Evolutionary conservation across 352 stramenopile genomes (phyloP).

Genomic region (Globisporangium rhizosaccharum): DNA sequence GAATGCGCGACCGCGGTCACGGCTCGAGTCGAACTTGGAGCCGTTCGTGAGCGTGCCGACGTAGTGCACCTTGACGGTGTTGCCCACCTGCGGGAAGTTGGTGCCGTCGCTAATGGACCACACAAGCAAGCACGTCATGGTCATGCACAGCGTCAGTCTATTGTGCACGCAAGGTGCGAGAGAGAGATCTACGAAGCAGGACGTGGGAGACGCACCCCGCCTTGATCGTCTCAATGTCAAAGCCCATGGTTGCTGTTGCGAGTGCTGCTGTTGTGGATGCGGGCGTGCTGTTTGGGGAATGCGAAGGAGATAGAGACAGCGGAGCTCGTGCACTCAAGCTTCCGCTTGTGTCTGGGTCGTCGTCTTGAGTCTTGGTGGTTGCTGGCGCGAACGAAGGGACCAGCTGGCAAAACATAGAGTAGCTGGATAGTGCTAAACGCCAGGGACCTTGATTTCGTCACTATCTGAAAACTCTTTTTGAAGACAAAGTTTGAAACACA

Average conservation of each 20-base stretch:
- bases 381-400: too few relatives aligned
- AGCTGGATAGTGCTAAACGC: too few relatives aligned
- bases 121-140: neutral
- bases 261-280: too few relatives aligned
- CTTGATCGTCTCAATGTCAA: constrained; percentile 74
- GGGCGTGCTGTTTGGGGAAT: too few relatives aligned
- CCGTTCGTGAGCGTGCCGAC: constrained; percentile 67
- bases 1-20: constrained; percentile 69
- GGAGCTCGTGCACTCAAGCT: too few relatives aligned
- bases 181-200: neutral
- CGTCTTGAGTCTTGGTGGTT: too few relatives aligned
- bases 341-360: too few relatives aligned
- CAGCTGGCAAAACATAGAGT: too few relatives aligned
- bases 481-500: too few relatives aligned
- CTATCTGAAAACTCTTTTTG: too few relatives aligned
- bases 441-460: too few relatives aligned
- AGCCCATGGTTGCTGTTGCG: neutral
- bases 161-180: neutral
- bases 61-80: constrained; percentile 78
- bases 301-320: too few relatives aligned
- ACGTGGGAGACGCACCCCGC: constrained; percentile 26
- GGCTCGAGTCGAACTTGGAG: constrained; percentile 82
- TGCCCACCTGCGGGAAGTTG: constrained; percentile 67
- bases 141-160: neutral
- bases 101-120: constrained; percentile 46